phyloP scores from a whole-genome alignment of 208 protist species.

The Leptomonas seymouri region DNA sequence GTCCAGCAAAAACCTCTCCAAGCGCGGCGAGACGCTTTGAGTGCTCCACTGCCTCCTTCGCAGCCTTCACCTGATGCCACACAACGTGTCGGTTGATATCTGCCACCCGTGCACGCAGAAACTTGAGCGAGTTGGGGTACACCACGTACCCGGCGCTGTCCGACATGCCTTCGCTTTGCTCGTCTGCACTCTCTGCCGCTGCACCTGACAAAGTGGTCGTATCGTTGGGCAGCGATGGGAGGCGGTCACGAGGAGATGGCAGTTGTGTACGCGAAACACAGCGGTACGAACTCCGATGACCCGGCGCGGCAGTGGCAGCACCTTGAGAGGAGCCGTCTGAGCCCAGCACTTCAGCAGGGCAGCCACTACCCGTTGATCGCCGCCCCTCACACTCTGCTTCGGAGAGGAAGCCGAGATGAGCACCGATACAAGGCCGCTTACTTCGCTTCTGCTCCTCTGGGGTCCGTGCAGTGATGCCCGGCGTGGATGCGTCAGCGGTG shows the following conservation, averaged over 20 bases:
- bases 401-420: no score
- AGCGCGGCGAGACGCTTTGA: constrained; percentile 37
- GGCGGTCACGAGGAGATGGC: neutral
- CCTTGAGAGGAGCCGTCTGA: neutral
- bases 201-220: neutral
- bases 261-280: constrained; percentile 26
- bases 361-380: neutral
- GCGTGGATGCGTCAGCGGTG: constrained; percentile 1
- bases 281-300: neutral
- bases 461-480: constrained; percentile 16
- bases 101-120: constrained; percentile 33
- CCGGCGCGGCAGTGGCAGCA: neutral
- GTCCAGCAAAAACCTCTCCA: constrained; percentile 41
- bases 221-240: neutral
- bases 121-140: constrained; percentile 30
- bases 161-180: neutral
- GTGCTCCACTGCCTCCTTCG: constrained; percentile 35
- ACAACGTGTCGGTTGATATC: constrained; percentile 59
- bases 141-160: constrained; percentile 27
- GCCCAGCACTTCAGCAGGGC: neutral
- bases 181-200: neutral
- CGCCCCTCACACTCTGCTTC: neutral
- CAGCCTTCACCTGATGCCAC: constrained; percentile 46
- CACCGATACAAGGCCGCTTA: neutral
- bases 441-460: neutral